These are phyloP conservation scores for Aspergillus bertholletiae DNA, from an alignment of 495 filamentous ascomycete species.

Conservation along the genomic window DNA sequence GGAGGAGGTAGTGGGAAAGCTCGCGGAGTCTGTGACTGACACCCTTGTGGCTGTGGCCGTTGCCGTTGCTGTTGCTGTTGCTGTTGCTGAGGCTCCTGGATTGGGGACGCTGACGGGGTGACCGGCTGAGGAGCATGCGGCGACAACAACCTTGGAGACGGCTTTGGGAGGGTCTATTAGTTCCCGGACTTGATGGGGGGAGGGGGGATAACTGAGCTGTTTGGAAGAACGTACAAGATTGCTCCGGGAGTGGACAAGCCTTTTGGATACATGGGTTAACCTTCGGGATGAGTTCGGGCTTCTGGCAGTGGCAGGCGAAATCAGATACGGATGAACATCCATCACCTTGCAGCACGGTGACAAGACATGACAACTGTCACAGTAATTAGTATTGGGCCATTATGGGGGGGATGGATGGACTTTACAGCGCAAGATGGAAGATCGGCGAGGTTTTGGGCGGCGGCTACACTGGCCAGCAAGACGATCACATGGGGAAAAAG, in stretches of 20 bases:
- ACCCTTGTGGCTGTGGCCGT: not conserved
- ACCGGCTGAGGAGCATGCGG: conserved; percentile 32
- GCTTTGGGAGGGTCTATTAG: conserved; percentile 16
- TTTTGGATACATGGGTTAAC: conserved; percentile 46
- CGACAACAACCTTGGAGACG: conserved; percentile 34
- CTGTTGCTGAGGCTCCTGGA: not conserved
- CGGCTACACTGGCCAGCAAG: conserved; percentile 34
- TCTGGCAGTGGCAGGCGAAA: conserved; percentile 51
- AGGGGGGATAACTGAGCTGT: too few species aligned
- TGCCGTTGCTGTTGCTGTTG: not conserved
- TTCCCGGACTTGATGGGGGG: too few species aligned
- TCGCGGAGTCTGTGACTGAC: not conserved
- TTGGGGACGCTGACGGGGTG: conserved; percentile 35
- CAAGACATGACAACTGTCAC: conserved; percentile 40
- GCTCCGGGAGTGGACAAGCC: conserved; percentile 34
- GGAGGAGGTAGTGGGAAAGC: not conserved
- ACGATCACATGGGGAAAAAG: conserved; percentile 31
- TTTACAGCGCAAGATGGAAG: conserved; percentile 46
- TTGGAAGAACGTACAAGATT: conserved; percentile 25
- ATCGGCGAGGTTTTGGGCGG: conserved; percentile 36
- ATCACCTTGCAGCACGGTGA: conserved; percentile 34
- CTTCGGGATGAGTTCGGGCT: conserved; percentile 32
- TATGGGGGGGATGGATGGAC: not conserved
- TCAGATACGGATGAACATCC: conserved; percentile 43
- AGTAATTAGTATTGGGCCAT: not conserved